Conservation (phyloP, 441 rosid genomes). For the Corymbia calophylla region DNA sequence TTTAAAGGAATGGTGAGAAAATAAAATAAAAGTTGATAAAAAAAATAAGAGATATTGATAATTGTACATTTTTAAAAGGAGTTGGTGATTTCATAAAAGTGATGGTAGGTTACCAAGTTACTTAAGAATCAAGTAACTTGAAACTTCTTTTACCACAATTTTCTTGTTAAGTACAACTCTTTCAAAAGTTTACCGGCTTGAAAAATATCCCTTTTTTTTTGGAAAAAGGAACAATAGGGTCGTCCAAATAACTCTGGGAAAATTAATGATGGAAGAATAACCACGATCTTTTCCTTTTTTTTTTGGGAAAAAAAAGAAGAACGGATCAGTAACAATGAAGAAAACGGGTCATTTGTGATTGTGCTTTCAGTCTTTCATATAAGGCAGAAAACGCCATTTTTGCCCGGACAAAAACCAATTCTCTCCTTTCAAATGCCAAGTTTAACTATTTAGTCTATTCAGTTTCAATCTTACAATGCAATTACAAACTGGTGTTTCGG, state of each 20-base stretch:
- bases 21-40: not conserved
- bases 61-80: not conserved
- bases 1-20: not conserved
- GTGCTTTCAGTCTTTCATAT: not conserved
- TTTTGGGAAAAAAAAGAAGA: not conserved
- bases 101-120: not conserved
- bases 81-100: not conserved
- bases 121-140: not conserved
- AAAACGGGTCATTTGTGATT: not conserved
- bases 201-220: not conserved
- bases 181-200: not conserved
- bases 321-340: not conserved
- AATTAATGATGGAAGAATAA: not conserved
- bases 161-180: not conserved
- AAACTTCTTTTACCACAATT: too few species aligned
- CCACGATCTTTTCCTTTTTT: not conserved
- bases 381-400: too few species aligned
- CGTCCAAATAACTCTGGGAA: not conserved
- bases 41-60: not conserved
- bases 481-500: not conserved
- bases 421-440: not conserved
- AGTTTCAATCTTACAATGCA: not conserved
- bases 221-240: not conserved
- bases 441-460: not conserved
- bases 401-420: too few species aligned